phyloP scores from a whole-genome alignment of 1,139 yeast genomes.

The Geotrichum macrosporum region DNA sequence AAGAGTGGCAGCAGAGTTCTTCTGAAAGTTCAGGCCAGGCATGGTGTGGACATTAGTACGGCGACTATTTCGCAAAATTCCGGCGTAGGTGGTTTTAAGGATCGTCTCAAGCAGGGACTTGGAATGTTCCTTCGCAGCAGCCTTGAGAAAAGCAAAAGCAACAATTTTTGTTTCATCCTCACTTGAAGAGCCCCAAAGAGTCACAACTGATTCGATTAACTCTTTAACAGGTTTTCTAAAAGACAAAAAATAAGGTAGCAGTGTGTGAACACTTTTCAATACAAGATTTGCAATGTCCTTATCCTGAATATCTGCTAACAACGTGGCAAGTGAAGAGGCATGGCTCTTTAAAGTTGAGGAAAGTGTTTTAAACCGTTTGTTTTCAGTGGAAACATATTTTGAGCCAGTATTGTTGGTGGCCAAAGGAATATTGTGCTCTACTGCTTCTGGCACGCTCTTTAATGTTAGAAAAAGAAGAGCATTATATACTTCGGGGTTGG shows the following conservation, averaged over 20 bases:
- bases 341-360: constrained; percentile 67
- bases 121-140: constrained; percentile 54
- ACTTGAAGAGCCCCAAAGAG: constrained; percentile 68
- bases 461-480: constrained; percentile 66
- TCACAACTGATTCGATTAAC: constrained; percentile 59
- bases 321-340: constrained; percentile 61
- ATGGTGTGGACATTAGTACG: constrained; percentile 82
- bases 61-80: constrained; percentile 74
- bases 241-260: constrained; percentile 76
- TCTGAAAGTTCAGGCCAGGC: constrained; percentile 81
- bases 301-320: constrained; percentile 68
- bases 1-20: constrained; percentile 73
- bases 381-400: constrained; percentile 52
- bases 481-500: constrained; percentile 73
- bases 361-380: constrained; percentile 55
- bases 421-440: constrained; percentile 65
- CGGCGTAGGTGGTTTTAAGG: constrained; percentile 68
- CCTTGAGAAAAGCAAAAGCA: constrained; percentile 79
- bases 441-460: constrained; percentile 65
- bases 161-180: constrained; percentile 77
- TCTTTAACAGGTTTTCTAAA: constrained; percentile 75
- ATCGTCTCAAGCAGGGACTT: constrained; percentile 45
- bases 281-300: constrained; percentile 67
- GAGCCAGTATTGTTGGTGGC: constrained; percentile 37
- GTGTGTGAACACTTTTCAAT: constrained; percentile 48